Evolutionary conservation across 768 basidiomycete species (phyloP), one percentile per base, ranked within the genome.

Genomic region (Suillus weaverae): DNA sequence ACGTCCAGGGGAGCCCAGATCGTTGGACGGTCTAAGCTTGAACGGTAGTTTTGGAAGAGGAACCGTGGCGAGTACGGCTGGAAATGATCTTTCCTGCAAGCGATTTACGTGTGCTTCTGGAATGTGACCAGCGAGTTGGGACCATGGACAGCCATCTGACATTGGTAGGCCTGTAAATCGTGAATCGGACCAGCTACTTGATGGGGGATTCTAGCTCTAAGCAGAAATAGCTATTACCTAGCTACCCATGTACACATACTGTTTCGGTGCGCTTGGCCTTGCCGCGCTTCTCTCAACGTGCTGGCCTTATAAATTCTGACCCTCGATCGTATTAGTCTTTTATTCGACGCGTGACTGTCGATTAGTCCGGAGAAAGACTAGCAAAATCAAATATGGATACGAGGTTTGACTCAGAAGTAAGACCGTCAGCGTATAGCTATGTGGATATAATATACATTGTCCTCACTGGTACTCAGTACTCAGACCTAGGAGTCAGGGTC

Each of bases 71-170:
- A 39, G 22, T 10, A 26, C 30, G 18, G 26, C 41, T 59, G 39
- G 57, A 41, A 59, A 41, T 56, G 30, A n/a, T 39, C 57, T 30
- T 41, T 16, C 36, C 20, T 41, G 56, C 53, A 54, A 32, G 32
- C 18, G 9, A 26, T 67, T 62, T 62, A 65, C 66, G 66, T 67
- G 55, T 65, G 32, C 54, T 41, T 66, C 55, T 64, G 30, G 55
- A 53, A 60, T 51, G 30, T 39, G 35, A 26, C 26, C 36, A 59
- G 56, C 26, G 13, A 33, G 36, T 30, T 59, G 36, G 16, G 22
- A 39, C 22, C 14, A 56, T n/a, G n/a, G 54, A 55, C 35, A 36
- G 20, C 7, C 18, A 57, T 39, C 18, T 57, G 22, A 48, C 36
- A 38, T 39, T 14, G 16, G 56, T 11, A 10, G 56, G 26, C 26